Evolutionary conservation across 1,284 basidiomycete genomes (phyloP).

Genomic region (Sanghuangporus sanghuang): DNA sequence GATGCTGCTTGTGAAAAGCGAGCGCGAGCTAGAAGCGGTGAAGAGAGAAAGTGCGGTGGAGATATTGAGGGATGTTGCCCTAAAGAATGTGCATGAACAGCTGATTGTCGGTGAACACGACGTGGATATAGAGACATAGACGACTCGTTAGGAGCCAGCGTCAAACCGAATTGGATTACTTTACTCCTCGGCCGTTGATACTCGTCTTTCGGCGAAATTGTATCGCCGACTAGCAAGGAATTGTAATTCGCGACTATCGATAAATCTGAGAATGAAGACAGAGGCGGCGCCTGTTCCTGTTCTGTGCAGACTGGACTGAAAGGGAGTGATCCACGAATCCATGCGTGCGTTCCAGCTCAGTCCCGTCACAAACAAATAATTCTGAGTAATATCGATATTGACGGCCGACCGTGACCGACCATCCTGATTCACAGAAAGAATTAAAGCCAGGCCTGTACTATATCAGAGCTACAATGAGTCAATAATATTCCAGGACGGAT

Average conservation of each 20-base stretch:
- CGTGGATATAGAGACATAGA: not conserved
- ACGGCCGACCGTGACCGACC: too few relatives aligned
- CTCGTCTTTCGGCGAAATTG: not conserved
- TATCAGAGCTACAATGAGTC: too few relatives aligned
- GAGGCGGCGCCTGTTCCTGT: not conserved
- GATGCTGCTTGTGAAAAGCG: slow-evolving; percentile 77
- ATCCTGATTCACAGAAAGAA: too few relatives aligned
- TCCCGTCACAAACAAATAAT: too few relatives aligned
- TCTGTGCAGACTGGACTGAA: not conserved
- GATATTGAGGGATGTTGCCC: slow-evolving; percentile 56
- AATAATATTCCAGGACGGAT: not conserved
- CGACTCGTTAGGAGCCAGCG: not conserved
- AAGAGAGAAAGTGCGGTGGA: slow-evolving; percentile 53
- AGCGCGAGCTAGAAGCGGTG: slow-evolving; percentile 64
- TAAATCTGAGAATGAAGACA: not conserved
- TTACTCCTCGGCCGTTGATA: not conserved
- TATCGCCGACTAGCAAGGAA: not conserved
- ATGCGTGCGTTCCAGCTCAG: too few relatives aligned
- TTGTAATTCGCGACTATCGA: too few relatives aligned
- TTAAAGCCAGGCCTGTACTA: too few relatives aligned
- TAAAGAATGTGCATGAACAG: slow-evolving; percentile 59
- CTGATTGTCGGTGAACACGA: slow-evolving; percentile 32
- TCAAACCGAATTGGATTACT: not conserved
- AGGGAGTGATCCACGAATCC: too few relatives aligned
- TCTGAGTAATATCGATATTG: too few relatives aligned